Evolutionary conservation across 805 yeast species (phyloP), one percentile per base, ranked within the genome.

Genomic region (Yarrowia sp.): DNA sequence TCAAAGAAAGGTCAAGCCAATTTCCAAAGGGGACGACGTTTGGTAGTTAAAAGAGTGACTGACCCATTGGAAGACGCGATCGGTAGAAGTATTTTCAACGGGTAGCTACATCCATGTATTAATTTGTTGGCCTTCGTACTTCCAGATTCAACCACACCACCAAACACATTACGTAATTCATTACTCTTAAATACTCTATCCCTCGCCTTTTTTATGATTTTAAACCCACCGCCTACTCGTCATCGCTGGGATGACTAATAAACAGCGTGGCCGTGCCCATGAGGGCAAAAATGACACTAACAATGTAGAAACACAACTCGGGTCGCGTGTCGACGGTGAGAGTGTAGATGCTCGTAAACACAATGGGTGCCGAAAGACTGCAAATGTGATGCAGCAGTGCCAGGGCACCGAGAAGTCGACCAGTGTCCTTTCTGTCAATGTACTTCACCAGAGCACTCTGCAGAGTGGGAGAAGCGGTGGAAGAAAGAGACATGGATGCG

Each of bases 401-500:
- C 25, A 69, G 42, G 1, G 69, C 71, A 7, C 71, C 72, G 16
- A 69, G 60, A 33, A 67, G 62, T 38, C 66, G 68, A 1, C 72
- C 72, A 16, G 70, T 60, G n/a, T 63, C 47, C 18, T 62, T 63
- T 38, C 55, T 46, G 25, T 65, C 66, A 6, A 67, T 66, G 41
- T 68, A 66, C 63, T 69, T 69, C 63, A 69, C 66, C 14, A 69
- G 36, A 6, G 68, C 64, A 41, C 63, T 63, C 47, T 67, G 67
- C 19, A 67, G 19, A 1, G 69, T 63, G 6, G 71, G 71, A 18
- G 63, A 56, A 27, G 53, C 62, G n/a, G 68, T 55, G 8, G 63
- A 66, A 2, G 68, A 68, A 13, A 68, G 42, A 10, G 68, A 56
- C 27, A 66, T 67, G 36, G 64, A 41, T 4, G 61, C 46, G n/a